A percentile compares a stretch with the other conserved stretches of the same genome.
phyloP scores from a whole-genome alignment of 768 basidiomycete species.

The Mycena latifolia region DNA sequence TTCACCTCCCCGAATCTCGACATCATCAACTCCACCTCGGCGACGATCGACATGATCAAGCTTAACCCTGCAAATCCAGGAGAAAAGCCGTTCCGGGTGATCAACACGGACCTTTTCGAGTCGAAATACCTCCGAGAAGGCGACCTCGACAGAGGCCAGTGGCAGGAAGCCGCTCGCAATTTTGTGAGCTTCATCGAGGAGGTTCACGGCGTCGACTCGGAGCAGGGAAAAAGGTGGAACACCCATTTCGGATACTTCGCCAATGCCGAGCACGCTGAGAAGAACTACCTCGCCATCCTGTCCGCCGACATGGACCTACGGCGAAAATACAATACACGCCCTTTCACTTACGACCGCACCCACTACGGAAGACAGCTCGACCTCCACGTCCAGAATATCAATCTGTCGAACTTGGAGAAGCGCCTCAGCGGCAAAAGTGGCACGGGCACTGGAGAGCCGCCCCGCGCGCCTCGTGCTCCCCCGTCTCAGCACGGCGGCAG shows the following conservation, averaged over 20 bases:
- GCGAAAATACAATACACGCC: not conserved
- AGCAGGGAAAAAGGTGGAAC: not conserved
- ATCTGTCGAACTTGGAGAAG: not conserved
- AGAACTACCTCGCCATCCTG: slow-evolving; percentile 2
- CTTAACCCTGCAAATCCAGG: not conserved
- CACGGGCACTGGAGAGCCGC: too few species aligned
- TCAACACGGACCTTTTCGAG: slow-evolving; percentile 8
- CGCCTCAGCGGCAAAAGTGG: not conserved
- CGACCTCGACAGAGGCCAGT: slow-evolving; percentile 6
- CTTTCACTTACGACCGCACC: not conserved
- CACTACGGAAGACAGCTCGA: not conserved
- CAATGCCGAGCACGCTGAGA: not conserved
- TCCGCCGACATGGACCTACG: not conserved
- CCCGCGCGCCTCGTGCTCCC: not conserved
- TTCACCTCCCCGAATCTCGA: slow-evolving; percentile 19
- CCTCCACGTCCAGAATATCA: not conserved
- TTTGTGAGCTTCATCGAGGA: not conserved
- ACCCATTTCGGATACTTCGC: slow-evolving; percentile 14
- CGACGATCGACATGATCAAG: not conserved
- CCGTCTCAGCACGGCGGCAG: not conserved
- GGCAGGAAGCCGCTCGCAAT: slow-evolving; percentile 2
- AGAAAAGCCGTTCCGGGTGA: too few species aligned
- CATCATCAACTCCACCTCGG: not conserved
- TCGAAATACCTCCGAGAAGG: not conserved
- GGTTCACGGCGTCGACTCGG: not conserved